These are phyloP conservation scores for Sugiyamaella sp. DNA, from an alignment of 1,139 yeast species.

Conservation along the genomic window DNA sequence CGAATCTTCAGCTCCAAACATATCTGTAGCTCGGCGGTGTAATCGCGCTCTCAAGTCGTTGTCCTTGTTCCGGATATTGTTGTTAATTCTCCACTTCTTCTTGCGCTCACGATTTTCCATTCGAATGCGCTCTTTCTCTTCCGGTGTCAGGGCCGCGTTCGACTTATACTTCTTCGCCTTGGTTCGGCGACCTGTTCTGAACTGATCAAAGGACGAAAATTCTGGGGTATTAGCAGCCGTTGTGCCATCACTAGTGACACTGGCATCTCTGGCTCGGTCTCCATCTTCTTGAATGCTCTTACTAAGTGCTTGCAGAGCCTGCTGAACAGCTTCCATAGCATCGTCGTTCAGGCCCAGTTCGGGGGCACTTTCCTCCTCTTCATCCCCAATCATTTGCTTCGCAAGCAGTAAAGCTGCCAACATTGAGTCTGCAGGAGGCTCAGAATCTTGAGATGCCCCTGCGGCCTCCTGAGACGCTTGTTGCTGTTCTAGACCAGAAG, in stretches of 20 bases:
- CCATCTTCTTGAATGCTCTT: slow-evolving; percentile 30
- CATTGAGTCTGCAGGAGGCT: slow-evolving; percentile 24
- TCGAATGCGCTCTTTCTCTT: slow-evolving; percentile 60
- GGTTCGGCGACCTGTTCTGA: slow-evolving; percentile 7
- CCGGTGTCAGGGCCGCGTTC: slow-evolving; percentile 35
- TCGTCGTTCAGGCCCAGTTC: slow-evolving; percentile 39
- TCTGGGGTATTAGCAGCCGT: slow-evolving; percentile 1
- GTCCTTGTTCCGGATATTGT: slow-evolving; percentile 80
- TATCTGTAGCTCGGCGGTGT: slow-evolving; percentile 64
- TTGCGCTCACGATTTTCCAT: slow-evolving; percentile 82
- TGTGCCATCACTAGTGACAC: slow-evolving; percentile 17
- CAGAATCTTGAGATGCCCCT: not conserved
- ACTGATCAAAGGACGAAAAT: slow-evolving; percentile 4
- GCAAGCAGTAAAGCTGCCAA: slow-evolving; percentile 48
- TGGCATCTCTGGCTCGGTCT: not conserved
- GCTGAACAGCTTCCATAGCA: slow-evolving; percentile 45
- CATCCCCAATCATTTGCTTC: slow-evolving; percentile 43
- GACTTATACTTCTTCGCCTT: slow-evolving; percentile 5
- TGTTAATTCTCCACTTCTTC: slow-evolving; percentile 87
- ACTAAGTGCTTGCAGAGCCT: slow-evolving; percentile 41
- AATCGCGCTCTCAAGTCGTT: slow-evolving; percentile 82
- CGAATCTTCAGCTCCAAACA: slow-evolving; percentile 66
- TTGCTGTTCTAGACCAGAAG: slow-evolving; percentile 5
- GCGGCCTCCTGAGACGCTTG: not conserved
- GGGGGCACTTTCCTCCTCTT: slow-evolving; percentile 19